phyloP scores from a whole-genome alignment of 352 stramenopile genomes.

The Phytophthora fragariae region DNA sequence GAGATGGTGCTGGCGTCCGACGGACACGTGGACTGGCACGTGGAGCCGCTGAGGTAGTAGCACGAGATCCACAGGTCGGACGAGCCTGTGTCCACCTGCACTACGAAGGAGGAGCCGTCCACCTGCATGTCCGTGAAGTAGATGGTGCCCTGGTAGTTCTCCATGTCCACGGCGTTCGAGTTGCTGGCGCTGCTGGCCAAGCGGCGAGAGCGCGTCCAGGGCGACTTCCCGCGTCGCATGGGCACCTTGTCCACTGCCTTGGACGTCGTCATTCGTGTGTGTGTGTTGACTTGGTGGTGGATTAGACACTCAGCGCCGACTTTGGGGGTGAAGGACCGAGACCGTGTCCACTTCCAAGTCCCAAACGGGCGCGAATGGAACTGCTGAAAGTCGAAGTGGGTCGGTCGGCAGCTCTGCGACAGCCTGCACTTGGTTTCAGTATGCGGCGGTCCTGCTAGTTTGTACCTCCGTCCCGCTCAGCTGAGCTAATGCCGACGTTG shows the following conservation, averaged over 20 bases:
- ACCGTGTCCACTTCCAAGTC: constrained; percentile 32
- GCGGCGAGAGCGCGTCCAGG: constrained; percentile 30
- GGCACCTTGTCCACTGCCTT: constrained; percentile 25
- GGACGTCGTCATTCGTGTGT: constrained; percentile 1
- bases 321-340: not conserved
- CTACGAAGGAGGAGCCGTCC: constrained; percentile 45
- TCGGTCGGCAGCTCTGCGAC: constrained; percentile 13
- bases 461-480: not conserved
- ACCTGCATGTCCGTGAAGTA: constrained; percentile 73
- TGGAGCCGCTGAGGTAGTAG: constrained; percentile 49
- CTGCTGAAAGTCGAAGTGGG: not conserved
- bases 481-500: constrained; percentile 14
- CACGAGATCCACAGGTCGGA: constrained; percentile 84
- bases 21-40: constrained; percentile 59
- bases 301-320: constrained; percentile 6
- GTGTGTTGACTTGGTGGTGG: not conserved
- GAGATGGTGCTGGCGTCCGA: constrained; percentile 47
- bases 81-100: constrained; percentile 81
- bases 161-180: constrained; percentile 48
- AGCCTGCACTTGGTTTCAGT: constrained; percentile 15
- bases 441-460: constrained; percentile 1
- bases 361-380: not conserved
- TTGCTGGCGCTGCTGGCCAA: constrained; percentile 41
- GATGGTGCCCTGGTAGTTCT: constrained; percentile 67
- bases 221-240: constrained; percentile 23